Evolutionary conservation across 345 rosid genomes (phyloP).

Genomic region (Lumnitzera racemosa): DNA sequence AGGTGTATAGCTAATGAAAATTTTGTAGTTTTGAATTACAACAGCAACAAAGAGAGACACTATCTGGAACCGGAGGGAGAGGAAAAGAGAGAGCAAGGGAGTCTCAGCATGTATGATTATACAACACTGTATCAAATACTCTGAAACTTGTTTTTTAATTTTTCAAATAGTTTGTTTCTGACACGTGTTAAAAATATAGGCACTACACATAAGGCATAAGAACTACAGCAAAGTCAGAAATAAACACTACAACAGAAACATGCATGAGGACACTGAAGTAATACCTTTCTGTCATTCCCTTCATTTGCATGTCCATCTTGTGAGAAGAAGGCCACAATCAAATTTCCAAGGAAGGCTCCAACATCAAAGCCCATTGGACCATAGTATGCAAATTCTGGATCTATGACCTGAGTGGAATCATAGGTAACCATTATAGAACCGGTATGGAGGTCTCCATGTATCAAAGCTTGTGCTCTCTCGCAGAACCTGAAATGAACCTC

Average conservation of each 20-base stretch:
- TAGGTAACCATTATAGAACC: slow-evolving; percentile 86
- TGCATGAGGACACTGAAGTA: neutral
- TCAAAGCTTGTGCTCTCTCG: slow-evolving; percentile 85
- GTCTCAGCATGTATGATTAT: no score
- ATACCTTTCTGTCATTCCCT: slow-evolving; percentile 64
- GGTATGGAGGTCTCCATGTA: slow-evolving; percentile 98
- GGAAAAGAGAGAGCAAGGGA: no score
- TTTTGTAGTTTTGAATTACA: no score
- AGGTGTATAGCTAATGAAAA: no score
- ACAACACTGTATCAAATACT: no score
- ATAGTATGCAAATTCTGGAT: slow-evolving; percentile 83
- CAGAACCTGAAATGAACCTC: slow-evolving; percentile 56
- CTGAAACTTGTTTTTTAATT: no score
- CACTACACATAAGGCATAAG: no score
- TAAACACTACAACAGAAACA: neutral
- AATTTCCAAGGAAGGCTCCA: slow-evolving; percentile 89
- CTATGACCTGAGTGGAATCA: slow-evolving; percentile 84
- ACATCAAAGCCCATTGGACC: slow-evolving; percentile 96
- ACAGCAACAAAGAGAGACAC: no score
- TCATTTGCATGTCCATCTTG: slow-evolving; percentile 80
- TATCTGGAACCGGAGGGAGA: no score
- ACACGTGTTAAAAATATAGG: no score
- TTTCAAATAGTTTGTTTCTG: no score
- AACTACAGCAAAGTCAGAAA: neutral
- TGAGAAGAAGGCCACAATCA: slow-evolving; percentile 80